phyloP scores from a whole-genome alignment of 441 rosid genomes.

The Euphorbia corollata region DNA sequence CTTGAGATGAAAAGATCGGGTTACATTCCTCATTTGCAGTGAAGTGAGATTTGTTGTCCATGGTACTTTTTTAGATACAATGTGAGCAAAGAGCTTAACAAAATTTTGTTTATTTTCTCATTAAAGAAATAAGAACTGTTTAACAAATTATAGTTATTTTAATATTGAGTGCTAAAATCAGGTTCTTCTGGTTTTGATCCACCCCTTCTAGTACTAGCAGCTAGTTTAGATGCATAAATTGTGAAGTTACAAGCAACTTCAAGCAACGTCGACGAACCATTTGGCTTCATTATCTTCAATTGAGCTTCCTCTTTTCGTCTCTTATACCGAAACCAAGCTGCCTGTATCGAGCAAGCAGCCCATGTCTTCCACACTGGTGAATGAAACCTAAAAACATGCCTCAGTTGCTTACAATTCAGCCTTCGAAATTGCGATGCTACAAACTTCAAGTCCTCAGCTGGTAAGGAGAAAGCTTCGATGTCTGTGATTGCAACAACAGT shows the following conservation, averaged over 20 bases:
- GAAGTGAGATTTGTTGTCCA: too few relatives aligned
- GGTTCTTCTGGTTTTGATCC: constrained; percentile 44
- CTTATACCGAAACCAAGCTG: constrained; percentile 48
- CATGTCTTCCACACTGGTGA: constrained; percentile 63
- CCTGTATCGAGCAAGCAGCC: constrained; percentile 61
- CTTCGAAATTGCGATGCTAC: constrained; percentile 49
- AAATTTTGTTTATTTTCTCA: too few relatives aligned
- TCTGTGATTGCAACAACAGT: constrained; percentile 45
- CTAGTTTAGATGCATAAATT: constrained; percentile 24
- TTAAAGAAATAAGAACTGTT: too few relatives aligned
- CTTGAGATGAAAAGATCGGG: constrained; percentile 7
- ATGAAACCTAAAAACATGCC: constrained; percentile 44
- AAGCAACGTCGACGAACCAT: constrained; percentile 10
- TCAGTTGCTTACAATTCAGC: constrained; percentile 43
- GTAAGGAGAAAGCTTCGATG: constrained; percentile 50
- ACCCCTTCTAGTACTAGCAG: constrained; percentile 32
- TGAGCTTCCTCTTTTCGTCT: constrained; percentile 33
- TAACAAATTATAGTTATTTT: background rate
- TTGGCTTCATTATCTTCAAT: constrained; percentile 25
- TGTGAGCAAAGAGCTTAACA: too few relatives aligned
- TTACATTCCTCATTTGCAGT: constrained; percentile 3
- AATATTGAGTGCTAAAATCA: constrained; percentile 33
- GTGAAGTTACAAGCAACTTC: constrained; percentile 22
- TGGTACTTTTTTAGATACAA: too few relatives aligned
- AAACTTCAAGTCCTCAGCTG: constrained; percentile 44